These are phyloP conservation scores for Ceratocystis variospora DNA, from an alignment of 2,329 filamentous ascomycete genomes.

Conservation along the genomic window DNA sequence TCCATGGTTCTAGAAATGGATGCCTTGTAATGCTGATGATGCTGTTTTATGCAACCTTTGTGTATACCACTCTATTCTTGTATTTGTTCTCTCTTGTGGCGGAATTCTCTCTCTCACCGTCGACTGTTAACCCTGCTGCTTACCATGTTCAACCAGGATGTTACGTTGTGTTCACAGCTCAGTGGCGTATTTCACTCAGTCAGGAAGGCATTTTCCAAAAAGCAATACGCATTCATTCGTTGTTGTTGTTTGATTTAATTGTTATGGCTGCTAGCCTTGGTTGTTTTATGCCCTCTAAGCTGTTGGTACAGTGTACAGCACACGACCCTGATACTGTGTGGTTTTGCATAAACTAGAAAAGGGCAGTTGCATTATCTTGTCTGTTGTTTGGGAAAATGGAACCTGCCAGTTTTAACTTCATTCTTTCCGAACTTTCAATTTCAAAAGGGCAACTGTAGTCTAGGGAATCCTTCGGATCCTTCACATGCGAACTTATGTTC, in stretches of 20 bases:
- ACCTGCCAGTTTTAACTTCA: neutral
- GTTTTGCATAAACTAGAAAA: neutral
- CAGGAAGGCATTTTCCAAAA: too few species aligned
- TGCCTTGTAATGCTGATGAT: too few species aligned
- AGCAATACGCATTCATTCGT: neutral
- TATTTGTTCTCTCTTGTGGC: neutral
- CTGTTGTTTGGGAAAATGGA: neutral
- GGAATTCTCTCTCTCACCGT: neutral
- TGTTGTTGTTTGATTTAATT: neutral
- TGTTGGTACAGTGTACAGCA: neutral
- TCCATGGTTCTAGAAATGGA: too few species aligned
- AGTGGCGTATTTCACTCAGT: neutral
- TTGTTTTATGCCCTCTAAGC: neutral
- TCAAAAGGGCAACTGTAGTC: too few species aligned
- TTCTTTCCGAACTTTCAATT: slow-evolving; percentile 1
- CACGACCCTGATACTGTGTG: neutral
- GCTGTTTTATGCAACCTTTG: too few species aligned
- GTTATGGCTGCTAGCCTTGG: neutral
- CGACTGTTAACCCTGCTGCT: neutral
- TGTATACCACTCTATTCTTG: too few species aligned
- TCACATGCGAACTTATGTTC: slow-evolving; percentile 3
- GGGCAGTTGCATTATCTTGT: slow-evolving; percentile 2
- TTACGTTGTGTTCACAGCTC: neutral
- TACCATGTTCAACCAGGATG: neutral
- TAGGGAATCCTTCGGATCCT: neutral